Base-by-base conservation (phyloP, 805 yeast species). In the Osmozyma mogii region DNA sequence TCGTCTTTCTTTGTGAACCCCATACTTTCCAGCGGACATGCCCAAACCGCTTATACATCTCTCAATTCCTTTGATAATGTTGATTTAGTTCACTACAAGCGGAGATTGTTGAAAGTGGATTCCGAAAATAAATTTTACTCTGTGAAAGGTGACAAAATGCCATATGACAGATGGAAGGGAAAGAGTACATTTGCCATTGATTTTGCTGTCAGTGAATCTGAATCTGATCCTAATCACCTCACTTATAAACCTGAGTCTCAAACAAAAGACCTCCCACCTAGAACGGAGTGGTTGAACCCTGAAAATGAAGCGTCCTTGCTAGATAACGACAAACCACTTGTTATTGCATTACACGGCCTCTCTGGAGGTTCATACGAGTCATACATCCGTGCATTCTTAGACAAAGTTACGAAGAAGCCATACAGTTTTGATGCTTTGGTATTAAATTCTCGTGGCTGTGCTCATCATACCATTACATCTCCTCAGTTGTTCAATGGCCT, bases 291-390 rank as follows among this genome's bases (percentile, higher is more conserved):
- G 47, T 52, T 76, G 35, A 60, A 70, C 15, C 66, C 67, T 1
- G 49, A 52, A 1, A 74, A 71, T 38, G 56, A 71, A 17, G 41
- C 40, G 4, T 43, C 29, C 2, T 30, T 66, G 3, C 45, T 61
- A 22, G 43, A 47, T 3, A 45, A 47, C 6, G 56, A 54, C 25
- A 65, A 62, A 36, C 88, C 88, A 4, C 58, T 82, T 27, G 61
- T 76, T 13, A 58, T 82, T 18, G 71, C 79, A 6, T 54, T 70
- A 28, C 89, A 82, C 45, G 94, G 92, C 2, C 60, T 82, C 22
- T 79, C 83, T 16, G 89, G 92, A 35, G 94, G 94, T 1, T 75
- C 84, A 10, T 82, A 77, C 43, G 92, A 82, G 49, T 75, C 83
- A 13, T 77, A 77, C 34, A 70, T 81, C 27, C 65, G 85, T 38